Conservation (phyloP, 805 yeast species). For the Debaryomyces prosopidis region DNA sequence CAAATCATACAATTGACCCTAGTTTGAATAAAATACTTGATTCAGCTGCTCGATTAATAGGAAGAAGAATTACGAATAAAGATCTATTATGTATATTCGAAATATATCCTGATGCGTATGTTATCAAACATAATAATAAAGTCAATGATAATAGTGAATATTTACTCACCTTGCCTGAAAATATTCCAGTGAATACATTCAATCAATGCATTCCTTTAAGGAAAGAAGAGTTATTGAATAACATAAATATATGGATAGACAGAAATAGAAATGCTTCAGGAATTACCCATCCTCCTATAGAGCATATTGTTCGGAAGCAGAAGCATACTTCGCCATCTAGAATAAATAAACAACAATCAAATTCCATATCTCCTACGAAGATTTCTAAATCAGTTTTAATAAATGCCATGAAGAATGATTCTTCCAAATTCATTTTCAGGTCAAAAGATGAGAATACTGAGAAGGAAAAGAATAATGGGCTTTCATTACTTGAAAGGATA, state of each 20-base stretch:
- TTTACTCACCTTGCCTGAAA: constrained; percentile 9
- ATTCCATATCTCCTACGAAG: constrained; percentile 5
- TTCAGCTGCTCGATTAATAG: constrained; percentile 17
- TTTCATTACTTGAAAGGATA: constrained; percentile 38
- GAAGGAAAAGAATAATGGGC: constrained; percentile 21
- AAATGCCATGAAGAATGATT: constrained; percentile 29
- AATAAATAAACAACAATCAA: constrained; percentile 2
- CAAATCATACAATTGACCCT: constrained; percentile 31
- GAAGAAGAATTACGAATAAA: constrained; percentile 16
- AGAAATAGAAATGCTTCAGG: constrained; percentile 12
- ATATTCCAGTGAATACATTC: constrained; percentile 11
- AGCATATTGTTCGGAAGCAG: background rate
- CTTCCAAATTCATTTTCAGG: constrained; percentile 36
- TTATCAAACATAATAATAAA: background rate
- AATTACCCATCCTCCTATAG: constrained; percentile 5
- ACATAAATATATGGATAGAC: constrained; percentile 23
- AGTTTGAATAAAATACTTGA: constrained; percentile 19
- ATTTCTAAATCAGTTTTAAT: constrained; percentile 5
- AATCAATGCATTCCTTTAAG: constrained; percentile 14
- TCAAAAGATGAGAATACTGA: constrained; percentile 21
- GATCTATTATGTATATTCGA: constrained; percentile 18
- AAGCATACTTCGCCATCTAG: constrained; percentile 6
- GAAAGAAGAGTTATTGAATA: constrained; percentile 15
- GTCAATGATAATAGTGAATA: background rate
- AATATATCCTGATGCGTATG: constrained; percentile 16